Conservation (phyloP, 352 stramenopile genomes). For the Globisporangium nunn region DNA sequence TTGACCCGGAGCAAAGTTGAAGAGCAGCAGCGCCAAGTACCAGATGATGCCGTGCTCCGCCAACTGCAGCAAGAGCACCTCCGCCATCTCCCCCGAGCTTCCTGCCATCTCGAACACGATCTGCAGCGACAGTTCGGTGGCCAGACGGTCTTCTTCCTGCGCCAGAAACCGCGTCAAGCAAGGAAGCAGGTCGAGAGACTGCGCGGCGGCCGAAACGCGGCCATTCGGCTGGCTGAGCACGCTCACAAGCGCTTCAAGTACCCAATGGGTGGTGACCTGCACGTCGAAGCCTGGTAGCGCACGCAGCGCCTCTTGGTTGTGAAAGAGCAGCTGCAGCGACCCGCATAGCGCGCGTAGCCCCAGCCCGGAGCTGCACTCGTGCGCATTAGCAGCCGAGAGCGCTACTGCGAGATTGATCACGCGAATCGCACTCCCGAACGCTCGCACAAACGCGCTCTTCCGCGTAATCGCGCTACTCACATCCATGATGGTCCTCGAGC, state of each 20-base stretch:
- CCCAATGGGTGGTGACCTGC: slow-evolving; percentile 70
- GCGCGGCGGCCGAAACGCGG: slow-evolving; percentile 66
- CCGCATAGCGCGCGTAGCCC: slow-evolving; percentile 68
- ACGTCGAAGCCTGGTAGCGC: slow-evolving; percentile 48
- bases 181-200: slow-evolving; percentile 76
- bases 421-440: slow-evolving; percentile 65
- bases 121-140: slow-evolving; percentile 72
- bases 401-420: slow-evolving; percentile 70
- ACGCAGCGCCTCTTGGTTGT: slow-evolving; percentile 58
- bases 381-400: slow-evolving; percentile 70
- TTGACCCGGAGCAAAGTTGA: slow-evolving; percentile 36
- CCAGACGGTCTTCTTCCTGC: slow-evolving; percentile 57
- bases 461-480: slow-evolving; percentile 51
- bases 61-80: slow-evolving; percentile 72
- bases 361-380: slow-evolving; percentile 64
- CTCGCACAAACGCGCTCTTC: slow-evolving; percentile 55
- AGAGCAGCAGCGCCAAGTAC: slow-evolving; percentile 81
- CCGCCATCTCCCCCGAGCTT: slow-evolving; percentile 73
- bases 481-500: slow-evolving; percentile 32
- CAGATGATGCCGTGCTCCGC: slow-evolving; percentile 78
- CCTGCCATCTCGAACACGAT: slow-evolving; percentile 79
- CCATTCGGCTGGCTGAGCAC: slow-evolving; percentile 80
- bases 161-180: slow-evolving; percentile 71
- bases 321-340: slow-evolving; percentile 67
- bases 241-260: slow-evolving; percentile 74